A percentile compares a stretch with the other conserved stretches of the same genome.
Conservation (phyloP, 768 basidiomycete genomes). For the Rhodotorula diobovata region DNA sequence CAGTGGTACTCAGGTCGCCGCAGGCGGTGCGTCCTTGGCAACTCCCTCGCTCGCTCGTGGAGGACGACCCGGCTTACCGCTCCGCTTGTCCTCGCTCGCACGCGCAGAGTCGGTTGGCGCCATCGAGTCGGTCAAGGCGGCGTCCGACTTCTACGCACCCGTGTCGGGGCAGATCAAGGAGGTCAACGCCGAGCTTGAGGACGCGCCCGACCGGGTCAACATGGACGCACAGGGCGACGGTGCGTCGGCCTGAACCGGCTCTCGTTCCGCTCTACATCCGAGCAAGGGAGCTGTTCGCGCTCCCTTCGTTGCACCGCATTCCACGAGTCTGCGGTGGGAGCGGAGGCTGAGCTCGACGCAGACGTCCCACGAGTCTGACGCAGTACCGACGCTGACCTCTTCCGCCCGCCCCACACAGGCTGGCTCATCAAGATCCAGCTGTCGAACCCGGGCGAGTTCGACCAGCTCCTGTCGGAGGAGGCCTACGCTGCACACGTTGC, state of each 20-base stretch:
- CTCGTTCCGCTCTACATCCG: not conserved
- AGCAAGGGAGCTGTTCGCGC: too few relatives aligned
- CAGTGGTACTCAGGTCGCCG: conserved; percentile 58
- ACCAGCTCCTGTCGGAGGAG: conserved; percentile 66
- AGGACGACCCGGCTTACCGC: not conserved
- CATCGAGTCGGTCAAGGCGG: conserved; percentile 44
- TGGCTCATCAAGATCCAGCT: conserved; percentile 95
- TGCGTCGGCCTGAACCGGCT: conserved; percentile 47
- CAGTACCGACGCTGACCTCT: not conserved
- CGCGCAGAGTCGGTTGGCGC: conserved; percentile 41
- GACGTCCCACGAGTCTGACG: not conserved
- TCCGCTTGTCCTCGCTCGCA: not conserved
- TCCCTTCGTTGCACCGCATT: too few relatives aligned
- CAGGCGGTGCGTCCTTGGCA: conserved; percentile 68
- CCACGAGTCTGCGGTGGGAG: too few relatives aligned
- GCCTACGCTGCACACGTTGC: conserved; percentile 67
- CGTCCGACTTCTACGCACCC: conserved; percentile 64
- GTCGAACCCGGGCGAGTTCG: conserved; percentile 71
- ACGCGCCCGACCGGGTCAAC: conserved; percentile 75
- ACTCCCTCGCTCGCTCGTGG: not conserved
- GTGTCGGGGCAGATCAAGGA: conserved; percentile 76
- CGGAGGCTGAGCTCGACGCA: too few relatives aligned
- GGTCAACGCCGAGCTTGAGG: conserved; percentile 67
- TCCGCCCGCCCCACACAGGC: conserved; percentile 53
- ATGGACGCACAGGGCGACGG: conserved; percentile 79